Base-by-base conservation (phyloP, 139 green algal species). In the Coelastrella sp. region DNA sequence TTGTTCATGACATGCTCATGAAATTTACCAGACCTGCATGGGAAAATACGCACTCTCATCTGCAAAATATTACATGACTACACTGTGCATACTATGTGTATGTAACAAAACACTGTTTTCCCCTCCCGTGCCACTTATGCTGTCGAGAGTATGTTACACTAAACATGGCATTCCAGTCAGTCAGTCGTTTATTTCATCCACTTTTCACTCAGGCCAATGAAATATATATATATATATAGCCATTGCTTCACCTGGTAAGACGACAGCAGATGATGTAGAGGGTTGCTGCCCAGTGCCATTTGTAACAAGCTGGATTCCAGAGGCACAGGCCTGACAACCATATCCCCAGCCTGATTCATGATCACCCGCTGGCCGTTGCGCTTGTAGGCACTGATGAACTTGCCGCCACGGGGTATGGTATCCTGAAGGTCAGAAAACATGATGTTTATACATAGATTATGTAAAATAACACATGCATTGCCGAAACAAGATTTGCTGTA, bases 341-440 rank as follows among this genome's bases (percentile, higher is more conserved):
- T 68, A 81, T 94, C 89, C 15, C 94, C 94, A 12, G 88, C 14
- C 7, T 59, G 57, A 79, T 95, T 93, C 17, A 95, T 65, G 19
- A 96, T 90, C 7, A 95, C 93, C 35, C 93, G 85, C 12, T 93
- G 68, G 5, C 94, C 94, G 27, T 84, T 86, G 22, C 93, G 92
- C 88, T 96, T 96, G 91, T 96, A 96, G n/a, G 92, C 68, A 35
- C 57, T 27, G 65, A 93, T 25, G 24, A 95, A 93, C 84, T 94
- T 94, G 82, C 90, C 86, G 0, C 82, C 91, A 6, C 85, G 59
- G 1, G 92, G 90, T 49, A 94, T 82, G 14, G 90, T 87, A 73
- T 94, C 92, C 87, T 94, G 65, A 49, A 88, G 56, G 22, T 24
- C 11, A 1, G 68, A 7, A 24, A 76, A 25, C 68, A 76, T 49